These are phyloP conservation scores for Arthrobotrys conoides DNA, from an alignment of 2,329 filamentous ascomycete species.

Conservation along the genomic window DNA sequence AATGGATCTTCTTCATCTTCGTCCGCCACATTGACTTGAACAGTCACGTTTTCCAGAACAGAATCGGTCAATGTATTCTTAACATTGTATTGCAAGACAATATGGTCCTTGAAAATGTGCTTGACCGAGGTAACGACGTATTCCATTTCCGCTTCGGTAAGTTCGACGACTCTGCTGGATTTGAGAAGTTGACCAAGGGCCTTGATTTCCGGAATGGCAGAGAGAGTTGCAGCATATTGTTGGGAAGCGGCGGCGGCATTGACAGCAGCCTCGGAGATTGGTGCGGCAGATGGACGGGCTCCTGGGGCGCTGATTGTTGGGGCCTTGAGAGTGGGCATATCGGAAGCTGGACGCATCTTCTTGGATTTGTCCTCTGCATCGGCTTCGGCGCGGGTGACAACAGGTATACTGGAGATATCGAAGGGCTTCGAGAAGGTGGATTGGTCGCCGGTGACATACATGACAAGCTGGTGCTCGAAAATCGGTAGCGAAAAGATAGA, in stretches of 20 bases:
- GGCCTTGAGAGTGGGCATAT: slow-evolving; percentile 92
- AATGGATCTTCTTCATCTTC: slow-evolving; percentile 72
- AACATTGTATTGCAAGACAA: slow-evolving; percentile 96
- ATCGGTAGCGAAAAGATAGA: slow-evolving; percentile 94
- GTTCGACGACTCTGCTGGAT: slow-evolving; percentile 85
- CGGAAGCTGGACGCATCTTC: slow-evolving; percentile 84
- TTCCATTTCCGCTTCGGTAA: slow-evolving; percentile 97
- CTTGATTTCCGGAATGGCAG: slow-evolving; percentile 84
- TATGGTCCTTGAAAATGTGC: slow-evolving; percentile 96
- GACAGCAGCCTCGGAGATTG: slow-evolving; percentile 81
- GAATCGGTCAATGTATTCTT: slow-evolving; percentile 97
- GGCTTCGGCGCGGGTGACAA: slow-evolving; percentile 95
- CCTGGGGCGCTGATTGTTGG: slow-evolving; percentile 85
- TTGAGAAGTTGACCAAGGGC: slow-evolving; percentile 92
- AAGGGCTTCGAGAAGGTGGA: slow-evolving; percentile 87
- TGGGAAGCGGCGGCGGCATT: slow-evolving; percentile 84
- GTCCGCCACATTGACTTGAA: slow-evolving; percentile 85
- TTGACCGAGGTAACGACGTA: slow-evolving; percentile 95
- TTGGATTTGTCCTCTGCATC: slow-evolving; percentile 96
- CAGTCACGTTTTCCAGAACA: slow-evolving; percentile 88
- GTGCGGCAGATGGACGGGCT: slow-evolving; percentile 69
- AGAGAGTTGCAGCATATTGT: slow-evolving; percentile 76
- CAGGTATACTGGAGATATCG: slow-evolving; percentile 89
- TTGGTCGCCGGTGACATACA: slow-evolving; percentile 95
- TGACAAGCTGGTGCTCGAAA: slow-evolving; percentile 96